Evolutionary conservation across 306 rosid species (phyloP).

Genomic region (Pueraria montana): DNA sequence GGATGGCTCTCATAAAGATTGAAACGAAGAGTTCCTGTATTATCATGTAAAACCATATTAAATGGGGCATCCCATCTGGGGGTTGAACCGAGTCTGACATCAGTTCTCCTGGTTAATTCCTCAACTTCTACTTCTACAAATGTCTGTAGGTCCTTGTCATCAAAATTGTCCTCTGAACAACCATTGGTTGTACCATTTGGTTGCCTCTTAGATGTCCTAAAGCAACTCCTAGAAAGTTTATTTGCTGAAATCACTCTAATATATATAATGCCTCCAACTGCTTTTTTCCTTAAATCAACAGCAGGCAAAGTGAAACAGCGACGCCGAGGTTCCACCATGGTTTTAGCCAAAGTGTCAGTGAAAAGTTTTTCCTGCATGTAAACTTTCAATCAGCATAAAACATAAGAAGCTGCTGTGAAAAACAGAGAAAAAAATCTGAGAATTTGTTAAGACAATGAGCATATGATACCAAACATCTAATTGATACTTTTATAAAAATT

Average conservation of each 20-base stretch:
- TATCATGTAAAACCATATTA: slow-evolving; percentile 94
- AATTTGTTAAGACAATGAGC: slow-evolving; percentile 18
- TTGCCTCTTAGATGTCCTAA: slow-evolving; percentile 71
- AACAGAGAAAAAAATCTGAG: background rate
- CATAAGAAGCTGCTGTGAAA: background rate
- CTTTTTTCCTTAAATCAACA: slow-evolving; percentile 73
- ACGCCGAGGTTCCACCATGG: slow-evolving; percentile 98
- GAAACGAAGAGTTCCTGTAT: slow-evolving; percentile 78
- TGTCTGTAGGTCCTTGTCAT: slow-evolving; percentile 77
- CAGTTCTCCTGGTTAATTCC: slow-evolving; percentile 85
- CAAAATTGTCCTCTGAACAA: slow-evolving; percentile 62
- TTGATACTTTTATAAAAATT: slow-evolving; percentile 23
- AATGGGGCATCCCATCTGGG: slow-evolving; percentile 93
- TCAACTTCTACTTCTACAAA: slow-evolving; percentile 92
- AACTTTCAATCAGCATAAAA: slow-evolving; percentile 30
- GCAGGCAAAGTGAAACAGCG: slow-evolving; percentile 92
- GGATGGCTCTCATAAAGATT: slow-evolving; percentile 77
- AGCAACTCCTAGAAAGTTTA: slow-evolving; percentile 72
- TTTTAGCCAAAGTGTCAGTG: slow-evolving; percentile 79
- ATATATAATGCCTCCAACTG: slow-evolving; percentile 86
- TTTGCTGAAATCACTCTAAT: slow-evolving; percentile 84
- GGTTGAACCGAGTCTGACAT: slow-evolving; percentile 69
- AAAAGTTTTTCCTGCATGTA: slow-evolving; percentile 76
- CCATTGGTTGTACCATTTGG: slow-evolving; percentile 57
- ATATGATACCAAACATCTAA: slow-evolving; percentile 5